These are phyloP conservation scores for Capsicum rhomboideum DNA, from an alignment of 257 asterid genomes.

Conservation along the genomic window DNA sequence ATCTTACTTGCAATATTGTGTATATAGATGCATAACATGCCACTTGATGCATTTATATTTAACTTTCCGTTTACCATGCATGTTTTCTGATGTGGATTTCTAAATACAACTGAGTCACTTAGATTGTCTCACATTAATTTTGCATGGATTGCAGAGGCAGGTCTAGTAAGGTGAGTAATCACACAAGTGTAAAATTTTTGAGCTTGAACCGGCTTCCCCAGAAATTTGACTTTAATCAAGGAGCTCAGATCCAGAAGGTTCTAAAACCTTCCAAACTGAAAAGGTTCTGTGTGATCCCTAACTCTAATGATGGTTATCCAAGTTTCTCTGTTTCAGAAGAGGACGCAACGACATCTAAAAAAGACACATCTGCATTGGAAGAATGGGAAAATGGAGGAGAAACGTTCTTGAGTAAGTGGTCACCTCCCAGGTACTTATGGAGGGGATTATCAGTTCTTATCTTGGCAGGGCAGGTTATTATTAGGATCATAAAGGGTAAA, in stretches of 20 bases:
- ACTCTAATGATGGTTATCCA: conserved; percentile 46
- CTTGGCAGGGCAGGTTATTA: conserved; percentile 74
- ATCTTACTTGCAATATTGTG: not conserved
- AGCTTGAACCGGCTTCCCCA: conserved; percentile 15
- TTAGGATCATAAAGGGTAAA: conserved; percentile 50
- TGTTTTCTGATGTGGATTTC: not conserved
- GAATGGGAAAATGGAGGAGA: conserved; percentile 21
- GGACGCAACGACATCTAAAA: conserved; percentile 10
- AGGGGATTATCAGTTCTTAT: conserved; percentile 72
- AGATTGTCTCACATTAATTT: not conserved
- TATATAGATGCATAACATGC: not conserved
- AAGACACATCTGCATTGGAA: conserved; percentile 22
- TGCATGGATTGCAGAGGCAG: conserved; percentile 33
- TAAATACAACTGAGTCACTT: not conserved
- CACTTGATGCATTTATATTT: not conserved
- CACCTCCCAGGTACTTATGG: conserved; percentile 91
- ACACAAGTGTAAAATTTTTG: conserved; percentile 9
- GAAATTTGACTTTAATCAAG: conserved; percentile 24
- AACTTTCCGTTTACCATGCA: not conserved
- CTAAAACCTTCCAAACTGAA: conserved; percentile 14
- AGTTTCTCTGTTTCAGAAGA: conserved; percentile 36
- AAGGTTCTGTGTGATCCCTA: conserved; percentile 26
- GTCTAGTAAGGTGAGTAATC: conserved; percentile 10
- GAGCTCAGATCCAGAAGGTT: conserved; percentile 22
- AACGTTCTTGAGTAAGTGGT: conserved; percentile 56